Evolutionary conservation across 768 basidiomycete genomes (phyloP).

Genomic region (Russula olivacea): DNA sequence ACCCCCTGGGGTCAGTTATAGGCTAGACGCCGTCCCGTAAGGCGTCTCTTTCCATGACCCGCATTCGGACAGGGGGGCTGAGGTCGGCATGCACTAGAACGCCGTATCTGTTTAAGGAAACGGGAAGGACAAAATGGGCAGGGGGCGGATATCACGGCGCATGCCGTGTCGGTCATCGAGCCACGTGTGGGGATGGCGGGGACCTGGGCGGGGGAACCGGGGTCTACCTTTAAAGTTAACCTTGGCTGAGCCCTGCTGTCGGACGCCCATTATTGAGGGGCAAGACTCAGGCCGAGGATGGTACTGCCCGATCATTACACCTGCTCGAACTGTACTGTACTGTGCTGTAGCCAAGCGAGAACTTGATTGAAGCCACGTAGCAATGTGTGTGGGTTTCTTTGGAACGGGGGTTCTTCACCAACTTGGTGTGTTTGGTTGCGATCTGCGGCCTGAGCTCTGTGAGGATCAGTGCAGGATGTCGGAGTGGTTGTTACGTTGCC

Average conservation of each 20-base stretch:
- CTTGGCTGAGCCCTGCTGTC: slow-evolving; percentile 16
- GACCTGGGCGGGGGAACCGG: slow-evolving; percentile 11
- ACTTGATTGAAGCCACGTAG: background rate
- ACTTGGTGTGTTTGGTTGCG: background rate
- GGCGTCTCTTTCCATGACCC: background rate
- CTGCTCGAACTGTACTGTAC: background rate
- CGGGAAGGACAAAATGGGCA: background rate
- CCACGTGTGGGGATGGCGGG: background rate
- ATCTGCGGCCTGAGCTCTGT: background rate
- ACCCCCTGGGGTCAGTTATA: background rate
- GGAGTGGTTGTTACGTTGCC: background rate
- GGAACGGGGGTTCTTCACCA: background rate
- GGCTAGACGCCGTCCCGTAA: background rate
- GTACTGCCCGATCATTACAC: background rate
- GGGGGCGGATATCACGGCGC: background rate
- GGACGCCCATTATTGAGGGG: background rate
- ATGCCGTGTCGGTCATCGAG: slow-evolving; percentile 2
- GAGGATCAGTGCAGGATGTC: slow-evolving; percentile 1
- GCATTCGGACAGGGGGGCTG: background rate
- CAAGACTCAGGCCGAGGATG: background rate
- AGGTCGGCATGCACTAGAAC: background rate
- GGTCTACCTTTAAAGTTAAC: slow-evolving; percentile 20
- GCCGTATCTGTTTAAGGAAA: background rate
- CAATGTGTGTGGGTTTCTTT: background rate
- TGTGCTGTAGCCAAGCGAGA: background rate